A percentile compares a stretch with the other conserved stretches of the same genome.
Conservation (phyloP, 805 yeast species). For the Ogataea nakhonphanomensis region DNA sequence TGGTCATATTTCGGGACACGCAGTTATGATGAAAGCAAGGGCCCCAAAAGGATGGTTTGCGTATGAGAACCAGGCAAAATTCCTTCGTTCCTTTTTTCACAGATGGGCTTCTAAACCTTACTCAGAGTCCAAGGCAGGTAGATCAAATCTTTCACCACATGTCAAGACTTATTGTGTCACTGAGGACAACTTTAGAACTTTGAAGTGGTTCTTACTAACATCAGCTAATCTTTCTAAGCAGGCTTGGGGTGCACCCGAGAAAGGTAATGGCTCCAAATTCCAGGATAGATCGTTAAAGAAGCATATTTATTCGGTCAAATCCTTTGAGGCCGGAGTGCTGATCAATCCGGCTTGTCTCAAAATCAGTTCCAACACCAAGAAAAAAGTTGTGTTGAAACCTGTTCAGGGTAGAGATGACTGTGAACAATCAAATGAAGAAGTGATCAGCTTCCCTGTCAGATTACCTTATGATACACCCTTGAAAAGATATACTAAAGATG, state of each 20-base stretch:
- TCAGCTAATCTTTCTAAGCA: conserved; percentile 72
- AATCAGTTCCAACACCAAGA: conserved; percentile 4
- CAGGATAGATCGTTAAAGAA: conserved; percentile 8
- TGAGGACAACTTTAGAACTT: conserved; percentile 44
- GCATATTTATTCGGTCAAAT: conserved; percentile 36
- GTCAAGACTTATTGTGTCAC: conserved; percentile 64
- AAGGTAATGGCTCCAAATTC: conserved; percentile 20
- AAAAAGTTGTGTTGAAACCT: conserved; percentile 37
- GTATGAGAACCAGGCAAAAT: conserved; percentile 36
- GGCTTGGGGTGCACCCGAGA: conserved; percentile 68
- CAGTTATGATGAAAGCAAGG: conserved; percentile 22
- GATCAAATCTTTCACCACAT: conserved; percentile 42
- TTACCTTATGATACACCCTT: conserved; percentile 58
- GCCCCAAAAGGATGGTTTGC: conserved; percentile 20
- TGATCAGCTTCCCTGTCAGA: conserved; percentile 36
- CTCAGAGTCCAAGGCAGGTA: conserved; percentile 26
- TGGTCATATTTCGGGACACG: conserved; percentile 28
- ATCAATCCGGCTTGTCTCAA: conserved; percentile 33
- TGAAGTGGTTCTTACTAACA: conserved; percentile 70
- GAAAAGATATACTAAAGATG: conserved; percentile 34
- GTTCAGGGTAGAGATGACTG: conserved; percentile 37
- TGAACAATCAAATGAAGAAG: background rate
- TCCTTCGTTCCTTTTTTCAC: conserved; percentile 41
- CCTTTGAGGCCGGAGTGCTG: conserved; percentile 56
- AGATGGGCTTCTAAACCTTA: conserved; percentile 40